phyloP scores from a whole-genome alignment of 192 early-diverging fungal species.

The Entomortierella chlamydospora region DNA sequence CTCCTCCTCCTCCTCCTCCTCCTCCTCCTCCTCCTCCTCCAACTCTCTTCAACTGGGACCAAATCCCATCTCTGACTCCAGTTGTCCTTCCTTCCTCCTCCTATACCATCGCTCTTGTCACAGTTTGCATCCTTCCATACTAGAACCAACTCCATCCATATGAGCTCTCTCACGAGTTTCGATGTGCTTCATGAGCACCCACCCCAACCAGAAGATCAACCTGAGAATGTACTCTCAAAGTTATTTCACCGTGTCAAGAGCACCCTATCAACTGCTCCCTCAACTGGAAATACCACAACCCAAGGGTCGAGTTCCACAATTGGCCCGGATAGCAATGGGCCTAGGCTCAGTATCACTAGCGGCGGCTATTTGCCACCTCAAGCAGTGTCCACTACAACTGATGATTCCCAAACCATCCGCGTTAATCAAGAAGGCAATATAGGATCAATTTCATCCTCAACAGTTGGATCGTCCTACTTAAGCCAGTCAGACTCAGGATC shows the following conservation, averaged over 20 bases:
- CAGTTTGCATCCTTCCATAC: no score
- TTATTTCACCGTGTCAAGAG: conserved; percentile 65
- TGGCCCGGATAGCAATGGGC: not conserved
- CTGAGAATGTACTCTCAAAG: conserved; percentile 66
- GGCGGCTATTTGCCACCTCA: not conserved
- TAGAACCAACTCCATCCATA: not conserved
- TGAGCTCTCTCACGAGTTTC: conserved; percentile 45
- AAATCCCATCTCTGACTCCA: no score
- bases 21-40: no score
- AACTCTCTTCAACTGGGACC: no score
- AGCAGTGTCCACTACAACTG: not conserved
- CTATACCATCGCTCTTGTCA: no score
- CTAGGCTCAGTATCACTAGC: not conserved
- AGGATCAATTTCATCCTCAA: not conserved
- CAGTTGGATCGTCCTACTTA: not conserved
- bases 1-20: no score
- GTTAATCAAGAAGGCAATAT: not conserved
- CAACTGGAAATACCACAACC: not conserved
- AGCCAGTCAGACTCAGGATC: conserved; percentile 16
- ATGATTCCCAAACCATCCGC: not conserved
- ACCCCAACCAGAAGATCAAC: conserved; percentile 33
- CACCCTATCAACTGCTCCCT: conserved; percentile 41
- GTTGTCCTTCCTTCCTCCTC: no score
- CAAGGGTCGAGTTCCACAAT: not conserved
- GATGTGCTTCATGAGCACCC: conserved; percentile 47